These are phyloP conservation scores for Penicillium desertorum DNA, from an alignment of 495 filamentous ascomycete species.

Conservation along the genomic window DNA sequence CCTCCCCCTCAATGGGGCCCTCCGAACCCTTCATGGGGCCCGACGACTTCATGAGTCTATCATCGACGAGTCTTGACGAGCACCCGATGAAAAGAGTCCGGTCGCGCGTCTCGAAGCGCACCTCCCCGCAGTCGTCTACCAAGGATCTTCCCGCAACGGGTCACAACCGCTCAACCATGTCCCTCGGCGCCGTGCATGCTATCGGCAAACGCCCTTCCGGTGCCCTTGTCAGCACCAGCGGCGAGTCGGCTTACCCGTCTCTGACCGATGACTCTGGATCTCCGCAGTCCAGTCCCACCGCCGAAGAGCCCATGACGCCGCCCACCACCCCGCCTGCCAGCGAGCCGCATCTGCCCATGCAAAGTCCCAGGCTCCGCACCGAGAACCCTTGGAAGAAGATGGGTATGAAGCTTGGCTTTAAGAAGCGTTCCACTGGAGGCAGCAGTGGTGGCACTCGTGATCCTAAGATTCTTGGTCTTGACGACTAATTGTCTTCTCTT, in stretches of 20 bases:
- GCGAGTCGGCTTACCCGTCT: constrained; percentile 37
- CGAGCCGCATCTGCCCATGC: constrained; percentile 51
- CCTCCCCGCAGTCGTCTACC: constrained; percentile 46
- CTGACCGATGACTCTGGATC: constrained; percentile 53
- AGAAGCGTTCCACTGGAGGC: constrained; percentile 51
- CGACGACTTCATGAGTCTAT: constrained; percentile 39
- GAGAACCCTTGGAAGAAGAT: constrained; percentile 81
- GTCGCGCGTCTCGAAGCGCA: constrained; percentile 36
- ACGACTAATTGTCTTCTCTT: constrained; percentile 27
- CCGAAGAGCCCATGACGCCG: constrained; percentile 78
- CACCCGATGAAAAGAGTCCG: constrained; percentile 34
- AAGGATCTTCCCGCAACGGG: constrained; percentile 38
- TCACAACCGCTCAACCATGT: constrained; percentile 34
- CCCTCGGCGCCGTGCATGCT: constrained; percentile 35
- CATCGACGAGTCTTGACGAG: constrained; percentile 34
- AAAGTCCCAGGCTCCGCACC: constrained; percentile 53
- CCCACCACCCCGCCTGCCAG: constrained; percentile 79
- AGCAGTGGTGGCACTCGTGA: constrained; percentile 35
- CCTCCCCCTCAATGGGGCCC: constrained; percentile 34
- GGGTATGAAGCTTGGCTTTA: constrained; percentile 71
- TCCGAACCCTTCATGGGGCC: constrained; percentile 31
- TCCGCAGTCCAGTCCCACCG: constrained; percentile 43
- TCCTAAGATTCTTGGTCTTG: constrained; percentile 35
- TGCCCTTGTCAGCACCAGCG: constrained; percentile 36
- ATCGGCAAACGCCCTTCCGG: constrained; percentile 41